A percentile compares a stretch with the other conserved stretches of the same genome.
phyloP scores from a whole-genome alignment of 208 protist species.

The Trypanosoma lewisi region DNA sequence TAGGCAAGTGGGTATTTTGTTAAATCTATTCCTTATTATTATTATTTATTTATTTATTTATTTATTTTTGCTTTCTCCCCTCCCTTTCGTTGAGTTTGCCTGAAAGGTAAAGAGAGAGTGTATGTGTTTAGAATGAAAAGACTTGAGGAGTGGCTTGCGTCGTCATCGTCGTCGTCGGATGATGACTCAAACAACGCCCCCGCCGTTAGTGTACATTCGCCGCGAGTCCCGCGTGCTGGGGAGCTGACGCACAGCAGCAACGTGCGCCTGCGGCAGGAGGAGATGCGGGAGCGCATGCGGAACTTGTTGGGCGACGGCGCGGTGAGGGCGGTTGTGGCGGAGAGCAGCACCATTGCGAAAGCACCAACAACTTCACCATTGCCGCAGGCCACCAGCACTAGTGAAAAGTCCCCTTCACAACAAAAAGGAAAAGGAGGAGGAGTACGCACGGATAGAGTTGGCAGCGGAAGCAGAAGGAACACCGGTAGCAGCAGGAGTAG shows the following conservation, averaged over 20 bases:
- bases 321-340: conserved; percentile 20
- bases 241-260: background rate
- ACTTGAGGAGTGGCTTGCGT: conserved; percentile 67
- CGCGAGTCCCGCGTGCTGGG: background rate
- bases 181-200: background rate
- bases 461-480: no score
- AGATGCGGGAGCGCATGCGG: conserved; percentile 60
- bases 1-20: no score
- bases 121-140: conserved; percentile 43
- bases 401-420: conserved; percentile 13
- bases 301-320: conserved; percentile 48
- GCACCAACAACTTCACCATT: background rate
- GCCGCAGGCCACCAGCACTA: background rate
- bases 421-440: background rate
- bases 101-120: background rate
- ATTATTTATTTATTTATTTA: background rate
- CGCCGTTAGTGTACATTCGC: background rate
- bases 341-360: background rate
- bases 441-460: no score
- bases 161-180: conserved; percentile 16
- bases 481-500: no score
- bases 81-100: no score
- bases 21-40: background rate
- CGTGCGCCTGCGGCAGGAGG: conserved; percentile 33
- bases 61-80: conserved; percentile 5